Conservation (phyloP, 805 yeast genomes). For the Maudiozyma pseudohumilis region DNA sequence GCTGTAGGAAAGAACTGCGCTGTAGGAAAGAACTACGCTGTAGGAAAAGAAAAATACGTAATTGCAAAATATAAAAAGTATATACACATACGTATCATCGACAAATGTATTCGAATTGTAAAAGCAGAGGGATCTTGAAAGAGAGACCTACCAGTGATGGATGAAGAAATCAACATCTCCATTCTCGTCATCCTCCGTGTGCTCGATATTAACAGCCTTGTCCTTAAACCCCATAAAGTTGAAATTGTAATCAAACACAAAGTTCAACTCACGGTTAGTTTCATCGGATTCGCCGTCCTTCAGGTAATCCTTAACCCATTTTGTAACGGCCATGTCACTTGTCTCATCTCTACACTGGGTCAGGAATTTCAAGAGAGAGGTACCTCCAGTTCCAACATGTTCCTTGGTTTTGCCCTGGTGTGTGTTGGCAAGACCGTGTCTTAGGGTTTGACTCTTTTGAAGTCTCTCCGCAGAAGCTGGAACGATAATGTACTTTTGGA, state of each 20-base stretch:
- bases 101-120: too few species aligned
- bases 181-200: constrained; percentile 2
- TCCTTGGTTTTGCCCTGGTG: neutral
- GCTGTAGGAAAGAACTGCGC: too few species aligned
- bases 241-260: constrained; percentile 3
- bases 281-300: neutral
- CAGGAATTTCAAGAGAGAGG: constrained; percentile 79
- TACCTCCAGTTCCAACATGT: constrained; percentile 81
- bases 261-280: constrained; percentile 3
- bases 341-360: constrained; percentile 96
- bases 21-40: too few species aligned
- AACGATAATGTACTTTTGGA: constrained; percentile 72
- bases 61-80: too few species aligned
- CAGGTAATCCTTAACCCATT: constrained; percentile 2
- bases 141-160: constrained; percentile 3
- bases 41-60: too few species aligned
- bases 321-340: constrained; percentile 1
- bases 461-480: constrained; percentile 42
- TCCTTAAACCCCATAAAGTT: constrained; percentile 4
- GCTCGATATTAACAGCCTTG: neutral
- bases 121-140: neutral
- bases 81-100: too few species aligned
- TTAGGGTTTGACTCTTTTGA: neutral
- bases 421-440: neutral
- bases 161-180: constrained; percentile 5